phyloP scores from a whole-genome alignment of 2,329 filamentous ascomycete species.

The Xylariales sp. region DNA sequence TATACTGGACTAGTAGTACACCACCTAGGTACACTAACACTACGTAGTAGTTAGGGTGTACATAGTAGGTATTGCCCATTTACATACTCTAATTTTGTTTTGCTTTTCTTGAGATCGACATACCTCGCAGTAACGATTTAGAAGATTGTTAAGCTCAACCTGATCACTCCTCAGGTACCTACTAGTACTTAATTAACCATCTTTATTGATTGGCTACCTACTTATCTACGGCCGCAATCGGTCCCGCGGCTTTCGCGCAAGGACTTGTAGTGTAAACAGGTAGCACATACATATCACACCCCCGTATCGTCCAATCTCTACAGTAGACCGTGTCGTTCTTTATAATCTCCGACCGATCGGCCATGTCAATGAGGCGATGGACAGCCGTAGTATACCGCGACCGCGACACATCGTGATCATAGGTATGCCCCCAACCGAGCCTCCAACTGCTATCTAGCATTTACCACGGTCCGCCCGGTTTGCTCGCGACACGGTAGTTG shows the following conservation, averaged over 20 bases:
- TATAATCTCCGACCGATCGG: slow-evolving; percentile 30
- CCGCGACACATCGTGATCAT: slow-evolving; percentile 51
- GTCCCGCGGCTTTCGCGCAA: slow-evolving; percentile 7
- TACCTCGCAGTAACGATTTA: too few relatives aligned
- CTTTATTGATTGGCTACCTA: slow-evolving; percentile 22
- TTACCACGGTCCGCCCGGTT: slow-evolving; percentile 9
- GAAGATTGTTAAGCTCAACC: too few relatives aligned
- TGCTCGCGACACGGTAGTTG: slow-evolving; percentile 8
- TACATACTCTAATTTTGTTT: too few relatives aligned
- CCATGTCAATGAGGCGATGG: slow-evolving; percentile 48
- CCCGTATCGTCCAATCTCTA: background rate
- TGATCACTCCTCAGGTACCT: background rate
- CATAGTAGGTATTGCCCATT: too few relatives aligned
- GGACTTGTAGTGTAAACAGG: background rate
- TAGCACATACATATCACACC: slow-evolving; percentile 5
- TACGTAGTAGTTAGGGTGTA: too few relatives aligned
- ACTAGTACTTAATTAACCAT: background rate
- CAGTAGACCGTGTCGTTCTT: slow-evolving; percentile 4
- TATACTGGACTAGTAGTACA: too few relatives aligned
- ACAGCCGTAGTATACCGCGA: slow-evolving; percentile 47
- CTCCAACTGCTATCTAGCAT: slow-evolving; percentile 7
- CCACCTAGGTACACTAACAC: too few relatives aligned
- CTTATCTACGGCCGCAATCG: background rate
- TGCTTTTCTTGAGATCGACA: too few relatives aligned
- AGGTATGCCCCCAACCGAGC: slow-evolving; percentile 41